These are phyloP conservation scores for Colletotrichum higginsianum DNA, from an alignment of 2,329 filamentous ascomycete genomes.

Conservation along the genomic window DNA sequence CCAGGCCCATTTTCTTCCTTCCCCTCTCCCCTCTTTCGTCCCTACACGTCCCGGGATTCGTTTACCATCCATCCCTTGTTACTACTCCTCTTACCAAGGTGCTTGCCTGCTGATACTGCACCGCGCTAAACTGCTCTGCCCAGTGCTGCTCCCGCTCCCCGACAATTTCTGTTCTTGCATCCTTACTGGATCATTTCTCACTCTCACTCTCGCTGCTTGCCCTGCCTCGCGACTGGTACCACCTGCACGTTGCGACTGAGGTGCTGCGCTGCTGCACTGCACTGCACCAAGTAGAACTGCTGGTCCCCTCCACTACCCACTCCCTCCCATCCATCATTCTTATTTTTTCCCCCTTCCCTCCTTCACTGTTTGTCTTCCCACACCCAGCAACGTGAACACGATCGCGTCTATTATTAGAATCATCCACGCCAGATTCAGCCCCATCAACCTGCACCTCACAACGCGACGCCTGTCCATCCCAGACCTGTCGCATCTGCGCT, in stretches of 20 bases:
- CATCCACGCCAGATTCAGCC: constrained; percentile 66
- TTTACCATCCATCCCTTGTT: constrained; percentile 9
- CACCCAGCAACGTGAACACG: constrained; percentile 56
- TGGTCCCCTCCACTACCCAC: constrained; percentile 33
- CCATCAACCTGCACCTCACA: constrained; percentile 58
- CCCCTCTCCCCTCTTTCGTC: constrained; percentile 1
- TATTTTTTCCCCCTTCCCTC: constrained; percentile 43
- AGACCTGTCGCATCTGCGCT: constrained; percentile 43
- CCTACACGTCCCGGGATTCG: constrained; percentile 11
- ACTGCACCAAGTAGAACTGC: constrained; percentile 23
- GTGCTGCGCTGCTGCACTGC: constrained; percentile 7
- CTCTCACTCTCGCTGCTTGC: constrained; percentile 4
- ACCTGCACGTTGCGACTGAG: constrained; percentile 8
- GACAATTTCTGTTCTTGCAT: constrained; percentile 6
- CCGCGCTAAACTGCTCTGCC: background rate
- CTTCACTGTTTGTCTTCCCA: constrained; percentile 45
- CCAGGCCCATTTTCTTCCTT: constrained; percentile 10
- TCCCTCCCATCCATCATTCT: constrained; percentile 11
- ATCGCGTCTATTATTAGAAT: constrained; percentile 68
- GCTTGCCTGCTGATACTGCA: background rate
- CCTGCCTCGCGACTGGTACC: constrained; percentile 16
- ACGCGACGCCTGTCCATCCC: constrained; percentile 50
- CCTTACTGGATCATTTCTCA: constrained; percentile 3
- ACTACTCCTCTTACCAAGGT: background rate
- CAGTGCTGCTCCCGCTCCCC: constrained; percentile 17